These are phyloP conservation scores for Kluyveromyces siamensis DNA, from an alignment of 805 yeast species.

Conservation along the genomic window DNA sequence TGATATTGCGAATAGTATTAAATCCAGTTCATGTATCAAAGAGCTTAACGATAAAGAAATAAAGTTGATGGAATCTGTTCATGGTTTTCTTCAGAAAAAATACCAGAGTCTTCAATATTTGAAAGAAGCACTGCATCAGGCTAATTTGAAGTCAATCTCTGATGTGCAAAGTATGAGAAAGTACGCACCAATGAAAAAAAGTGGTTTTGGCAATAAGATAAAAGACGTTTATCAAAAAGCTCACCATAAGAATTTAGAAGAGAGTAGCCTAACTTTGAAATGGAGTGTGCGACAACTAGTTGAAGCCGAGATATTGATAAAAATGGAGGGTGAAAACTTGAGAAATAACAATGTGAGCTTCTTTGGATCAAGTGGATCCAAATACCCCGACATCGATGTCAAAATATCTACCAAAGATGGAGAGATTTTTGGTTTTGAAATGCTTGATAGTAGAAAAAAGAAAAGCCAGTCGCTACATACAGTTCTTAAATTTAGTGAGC, in stretches of 20 bases:
- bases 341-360: conserved; percentile 31
- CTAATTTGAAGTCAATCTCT: conserved; percentile 43
- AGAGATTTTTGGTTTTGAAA: conserved; percentile 54
- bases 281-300: conserved; percentile 66
- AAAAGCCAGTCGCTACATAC: conserved; percentile 11
- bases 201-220: conserved; percentile 31
- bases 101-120: conserved; percentile 15
- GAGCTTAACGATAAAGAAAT: conserved; percentile 37
- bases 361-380: conserved; percentile 35
- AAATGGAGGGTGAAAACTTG: conserved; percentile 45
- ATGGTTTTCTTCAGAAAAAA: conserved; percentile 34
- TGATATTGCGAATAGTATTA: conserved; percentile 75
- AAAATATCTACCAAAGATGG: conserved; percentile 70
- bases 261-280: conserved; percentile 50
- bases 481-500: conserved; percentile 4
- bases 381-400: conserved; percentile 59
- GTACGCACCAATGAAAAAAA: conserved; percentile 21
- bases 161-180: conserved; percentile 35
- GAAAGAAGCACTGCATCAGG: conserved; percentile 27
- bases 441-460: conserved; percentile 31
- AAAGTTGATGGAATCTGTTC: conserved; percentile 38
- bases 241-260: conserved; percentile 20
- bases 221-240: conserved; percentile 32
- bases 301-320: conserved; percentile 61
- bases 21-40: conserved; percentile 32